Evolutionary conservation across 2,329 filamentous ascomycete genomes (phyloP), one percentile per base, ranked within the genome.

Genomic region (Didymella segeticola): DNA sequence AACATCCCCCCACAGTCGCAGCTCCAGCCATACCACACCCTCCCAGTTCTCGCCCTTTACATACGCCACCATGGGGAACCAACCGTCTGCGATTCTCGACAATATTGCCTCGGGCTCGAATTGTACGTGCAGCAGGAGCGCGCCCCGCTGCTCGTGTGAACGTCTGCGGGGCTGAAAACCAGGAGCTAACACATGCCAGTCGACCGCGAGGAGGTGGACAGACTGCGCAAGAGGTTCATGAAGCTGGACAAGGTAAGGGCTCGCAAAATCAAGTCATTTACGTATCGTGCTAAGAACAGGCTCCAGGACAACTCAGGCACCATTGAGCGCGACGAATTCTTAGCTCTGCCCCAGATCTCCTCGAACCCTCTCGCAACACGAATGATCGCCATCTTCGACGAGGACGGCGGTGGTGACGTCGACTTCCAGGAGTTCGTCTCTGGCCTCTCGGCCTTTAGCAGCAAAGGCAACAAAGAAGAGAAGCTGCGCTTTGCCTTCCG

Each of bases 381-480:
- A 77, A 96, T 99, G 92, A 99, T 99, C 71, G 93, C 95, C 53
- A 99, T 98, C 69, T 98, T 99, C 74, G 95, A 99, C 77, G 95
- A 98, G 78, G 95, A 99, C 76, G 95, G 95, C 59, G 93, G 95
- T 67, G 95, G 95, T 70, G 91, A 96, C 69, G 95, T 99, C 67
- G 95, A 99, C 77, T 99, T 99, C 78, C 92, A 98, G 73, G 95
- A 99, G 78, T 99, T 99, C 75, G 95, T 99, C 9, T 92, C 91
- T 1, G 95, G 95, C 4, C 85, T 99, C 41, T 93, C 89, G 64
- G 95, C 95, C 33, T 99, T 99, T 83, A 95, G 90, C 74, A 93
- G 89, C 79, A 98, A 97, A 80, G 95, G 95, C 58, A 97, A 98
- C 81, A 98, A 99, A 82, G 92, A 97, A 78, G 93, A 99, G 80